Base-by-base conservation (phyloP, 2,329 filamentous ascomycete species). In the Aspergillus vadensis region DNA sequence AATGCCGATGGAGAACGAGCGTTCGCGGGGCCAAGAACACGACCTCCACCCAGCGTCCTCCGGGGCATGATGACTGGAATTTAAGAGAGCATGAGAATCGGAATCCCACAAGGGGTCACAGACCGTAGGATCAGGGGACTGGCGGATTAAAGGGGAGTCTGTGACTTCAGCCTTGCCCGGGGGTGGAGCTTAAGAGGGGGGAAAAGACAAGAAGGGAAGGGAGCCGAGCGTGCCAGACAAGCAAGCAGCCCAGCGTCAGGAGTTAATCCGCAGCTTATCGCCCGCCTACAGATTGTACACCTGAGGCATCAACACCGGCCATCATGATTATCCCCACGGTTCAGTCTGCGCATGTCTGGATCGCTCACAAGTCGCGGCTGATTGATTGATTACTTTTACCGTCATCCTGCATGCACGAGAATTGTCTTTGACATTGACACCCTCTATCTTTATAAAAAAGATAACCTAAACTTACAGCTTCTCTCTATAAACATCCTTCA, bases 41-140 rank as follows among this genome's bases (percentile, higher is more conserved):
- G 88, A 76, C 94, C 94, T 79, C 94, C 93, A 78, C 94, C 94
- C 76, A 97, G 85, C 82, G 90, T 93, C 82, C 91, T 88, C 77
- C 85, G 85, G 70, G 92, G 90, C 92, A 96, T 96, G 76, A 51
- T 69, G 63, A 61, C 36, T 61, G 50, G 44, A 30, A 54, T 70
- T 78, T 76, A 79, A 68, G 67, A 69, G 66, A 69, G 69, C 74
- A 76, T 76, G 76, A 65, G 69, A 65, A 70, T 32, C 67, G 60
- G 47, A 57, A 67, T 55, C 58, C 67, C 65, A 64, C 65, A 56
- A 60, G 48, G 44, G 58, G 63, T 55, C 59, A 58, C 51, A 50
- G 50, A 50, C 27, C 25, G 36, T 19, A 27, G 47, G 21, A 36
- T 15, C 47, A 27, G 48, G 41, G 36, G 55, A 17, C 27, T 39